Conservation (phyloP, 1,139 yeast species). For the Barnettozyma hawaiiensis region DNA sequence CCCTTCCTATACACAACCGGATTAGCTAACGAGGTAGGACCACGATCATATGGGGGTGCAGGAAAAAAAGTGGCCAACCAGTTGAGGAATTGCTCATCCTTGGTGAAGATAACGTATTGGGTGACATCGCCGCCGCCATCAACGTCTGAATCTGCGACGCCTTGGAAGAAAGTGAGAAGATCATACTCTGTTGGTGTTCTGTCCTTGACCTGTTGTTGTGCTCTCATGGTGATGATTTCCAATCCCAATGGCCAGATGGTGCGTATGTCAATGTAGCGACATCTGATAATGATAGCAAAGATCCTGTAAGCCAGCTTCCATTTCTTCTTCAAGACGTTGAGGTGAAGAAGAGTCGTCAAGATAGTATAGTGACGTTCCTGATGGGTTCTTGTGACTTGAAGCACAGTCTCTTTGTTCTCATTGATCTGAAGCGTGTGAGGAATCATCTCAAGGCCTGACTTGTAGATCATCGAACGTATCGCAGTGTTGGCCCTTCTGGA, state of each 20-base stretch:
- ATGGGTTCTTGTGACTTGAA: slow-evolving; percentile 16
- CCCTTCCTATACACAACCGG: slow-evolving; percentile 13
- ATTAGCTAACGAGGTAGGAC: not conserved
- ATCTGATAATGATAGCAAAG: slow-evolving; percentile 44
- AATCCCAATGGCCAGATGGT: slow-evolving; percentile 58
- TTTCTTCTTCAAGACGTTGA: slow-evolving; percentile 39
- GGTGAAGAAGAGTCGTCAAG: slow-evolving; percentile 21
- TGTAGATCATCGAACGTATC: slow-evolving; percentile 12
- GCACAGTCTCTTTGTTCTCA: slow-evolving; percentile 5
- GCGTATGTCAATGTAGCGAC: slow-evolving; percentile 46
- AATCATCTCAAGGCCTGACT: slow-evolving; percentile 27
- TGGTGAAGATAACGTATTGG: slow-evolving; percentile 1
- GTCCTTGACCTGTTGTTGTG: slow-evolving; percentile 13
- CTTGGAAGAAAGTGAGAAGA: slow-evolving; percentile 8
- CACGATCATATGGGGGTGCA: not conserved
- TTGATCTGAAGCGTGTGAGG: slow-evolving; percentile 19
- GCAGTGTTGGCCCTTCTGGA: not conserved
- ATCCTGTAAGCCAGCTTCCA: slow-evolving; percentile 52
- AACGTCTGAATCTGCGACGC: not conserved
- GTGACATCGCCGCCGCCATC: slow-evolving; percentile 1
- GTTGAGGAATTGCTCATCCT: slow-evolving; percentile 22
- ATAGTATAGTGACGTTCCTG: slow-evolving; percentile 19
- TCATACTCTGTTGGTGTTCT: slow-evolving; percentile 11
- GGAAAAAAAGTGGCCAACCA: slow-evolving; percentile 20
- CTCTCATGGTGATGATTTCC: slow-evolving; percentile 31